These are phyloP conservation scores for Lasiosphaeris hirsuta DNA, from an alignment of 495 filamentous ascomycete species.

Conservation along the genomic window DNA sequence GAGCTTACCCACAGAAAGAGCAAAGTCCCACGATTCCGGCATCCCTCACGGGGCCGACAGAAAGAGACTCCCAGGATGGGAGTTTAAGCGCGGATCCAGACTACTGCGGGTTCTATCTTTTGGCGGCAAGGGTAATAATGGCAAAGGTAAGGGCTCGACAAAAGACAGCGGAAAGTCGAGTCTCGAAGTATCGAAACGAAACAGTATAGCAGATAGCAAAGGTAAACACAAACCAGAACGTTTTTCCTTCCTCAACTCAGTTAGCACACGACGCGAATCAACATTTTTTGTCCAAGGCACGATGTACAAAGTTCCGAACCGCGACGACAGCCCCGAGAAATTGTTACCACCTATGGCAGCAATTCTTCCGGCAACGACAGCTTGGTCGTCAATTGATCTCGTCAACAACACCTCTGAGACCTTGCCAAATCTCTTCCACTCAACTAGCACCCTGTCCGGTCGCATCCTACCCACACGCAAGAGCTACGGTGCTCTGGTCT, in stretches of 20 bases:
- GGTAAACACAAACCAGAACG: background rate
- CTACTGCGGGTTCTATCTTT: slow-evolving; percentile 19
- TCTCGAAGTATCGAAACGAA: background rate
- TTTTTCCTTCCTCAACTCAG: slow-evolving; percentile 5
- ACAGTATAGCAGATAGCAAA: background rate
- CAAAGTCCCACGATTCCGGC: slow-evolving; percentile 7
- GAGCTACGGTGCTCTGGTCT: slow-evolving; percentile 15
- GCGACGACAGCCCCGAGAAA: background rate
- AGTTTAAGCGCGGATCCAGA: slow-evolving; percentile 17
- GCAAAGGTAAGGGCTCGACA: background rate
- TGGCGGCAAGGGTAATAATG: background rate
- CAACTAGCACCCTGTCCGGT: slow-evolving; percentile 8
- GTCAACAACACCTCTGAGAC: slow-evolving; percentile 3
- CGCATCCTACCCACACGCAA: slow-evolving; percentile 16
- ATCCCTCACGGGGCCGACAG: slow-evolving; percentile 10
- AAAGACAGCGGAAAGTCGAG: background rate
- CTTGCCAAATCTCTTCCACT: slow-evolving; percentile 7
- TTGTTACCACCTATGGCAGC: background rate
- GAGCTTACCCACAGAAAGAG: slow-evolving; percentile 3
- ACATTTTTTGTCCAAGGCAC: slow-evolving; percentile 6
- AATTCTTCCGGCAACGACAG: background rate
- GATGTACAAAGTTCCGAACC: slow-evolving; percentile 6
- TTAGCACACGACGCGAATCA: background rate
- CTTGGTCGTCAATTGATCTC: slow-evolving; percentile 4
- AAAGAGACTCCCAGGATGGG: slow-evolving; percentile 5